A percentile compares a stretch with the other conserved stretches of the same genome.
Conservation (phyloP, 2,329 filamentous ascomycete genomes). For the Aureobasidium melanogenum region DNA sequence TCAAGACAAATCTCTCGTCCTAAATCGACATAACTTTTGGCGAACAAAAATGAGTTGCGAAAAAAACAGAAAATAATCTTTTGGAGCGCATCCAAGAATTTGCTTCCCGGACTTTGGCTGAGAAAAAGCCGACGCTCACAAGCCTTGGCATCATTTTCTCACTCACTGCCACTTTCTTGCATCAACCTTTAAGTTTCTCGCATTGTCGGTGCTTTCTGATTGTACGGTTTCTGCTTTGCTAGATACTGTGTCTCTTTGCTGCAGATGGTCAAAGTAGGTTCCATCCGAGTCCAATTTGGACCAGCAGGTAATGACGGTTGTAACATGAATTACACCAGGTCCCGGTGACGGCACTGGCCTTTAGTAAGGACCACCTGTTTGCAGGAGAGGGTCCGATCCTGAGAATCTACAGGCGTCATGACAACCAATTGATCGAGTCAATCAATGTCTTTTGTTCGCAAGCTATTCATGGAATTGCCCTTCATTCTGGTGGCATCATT, state of each 20-base stretch:
- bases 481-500: slow-evolving; percentile 39
- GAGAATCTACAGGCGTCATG: slow-evolving; percentile 27
- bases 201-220: background rate
- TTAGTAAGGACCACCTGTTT: slow-evolving; percentile 29
- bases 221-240: background rate
- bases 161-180: background rate
- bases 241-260: background rate
- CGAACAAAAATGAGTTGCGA: background rate
- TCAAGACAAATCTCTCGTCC: background rate
- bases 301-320: background rate
- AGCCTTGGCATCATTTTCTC: background rate
- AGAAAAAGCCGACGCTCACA: background rate
- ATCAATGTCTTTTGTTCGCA: slow-evolving; percentile 55
- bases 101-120: slow-evolving; percentile 6
- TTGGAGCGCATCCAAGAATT: background rate
- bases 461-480: slow-evolving; percentile 63
- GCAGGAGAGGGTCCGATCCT: slow-evolving; percentile 36
- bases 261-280: slow-evolving; percentile 8
- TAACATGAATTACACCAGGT: slow-evolving; percentile 26
- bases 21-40: background rate
- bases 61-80: slow-evolving; percentile 2
- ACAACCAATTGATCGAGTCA: slow-evolving; percentile 25
- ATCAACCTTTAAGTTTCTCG: background rate
- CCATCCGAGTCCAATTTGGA: too few relatives aligned
- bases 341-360: slow-evolving; percentile 38